Evolutionary conservation across 768 basidiomycete genomes (phyloP), one percentile per base, ranked within the genome.

Genomic region (Russula griseocarnosa): DNA sequence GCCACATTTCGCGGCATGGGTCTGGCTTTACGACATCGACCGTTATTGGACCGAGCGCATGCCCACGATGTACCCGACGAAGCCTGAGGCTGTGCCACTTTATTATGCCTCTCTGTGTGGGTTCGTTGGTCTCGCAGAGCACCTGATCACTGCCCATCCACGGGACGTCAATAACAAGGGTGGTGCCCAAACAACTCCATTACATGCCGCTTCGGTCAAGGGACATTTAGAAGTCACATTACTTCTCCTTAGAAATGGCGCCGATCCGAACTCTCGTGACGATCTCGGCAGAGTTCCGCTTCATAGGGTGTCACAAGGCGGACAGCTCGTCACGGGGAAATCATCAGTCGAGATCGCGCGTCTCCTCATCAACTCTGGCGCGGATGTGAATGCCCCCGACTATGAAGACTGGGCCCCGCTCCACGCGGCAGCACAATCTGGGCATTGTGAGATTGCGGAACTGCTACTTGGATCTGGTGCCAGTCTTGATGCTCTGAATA

Each of bases 41-140:
- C 56, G 8, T 22, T 44, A 36, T 38, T 64, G 58, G 63, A 13
- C 16, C 3, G 22, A 46, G 14, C 36, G 28, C 7, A 53, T 58
- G 50, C 6, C 36, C 40, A 11, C 30, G 6, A 16, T 18, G 8
- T 53, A 11, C n/a, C 58, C 63, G 34, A 30, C 18, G 16, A n/a
- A 2, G 3, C 53, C 57, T 0, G 8, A 20, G 0, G 52, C n/a
- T 1, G 18, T 0, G 24, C 58, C 63, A 0, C 14, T 64, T 6
- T 64, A 64, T 20, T 64, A 64, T 50, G 63, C 58, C 1, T 46
- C 36, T 20, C 13, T 59, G 3, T 64, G 58, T 28, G 58, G 63
- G 8, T 55, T 64, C 22, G 18, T 30, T 47, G 34, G 22, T 38
- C 57, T 59, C 9, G 56, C 16, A 4, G 28, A 64, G 6, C 36